Percentiles rank a stretch among this genome's conserved stretches.
Evolutionary conservation across 2,329 filamentous ascomycete species (phyloP).

Genomic region (Emericellopsis atlantica): DNA sequence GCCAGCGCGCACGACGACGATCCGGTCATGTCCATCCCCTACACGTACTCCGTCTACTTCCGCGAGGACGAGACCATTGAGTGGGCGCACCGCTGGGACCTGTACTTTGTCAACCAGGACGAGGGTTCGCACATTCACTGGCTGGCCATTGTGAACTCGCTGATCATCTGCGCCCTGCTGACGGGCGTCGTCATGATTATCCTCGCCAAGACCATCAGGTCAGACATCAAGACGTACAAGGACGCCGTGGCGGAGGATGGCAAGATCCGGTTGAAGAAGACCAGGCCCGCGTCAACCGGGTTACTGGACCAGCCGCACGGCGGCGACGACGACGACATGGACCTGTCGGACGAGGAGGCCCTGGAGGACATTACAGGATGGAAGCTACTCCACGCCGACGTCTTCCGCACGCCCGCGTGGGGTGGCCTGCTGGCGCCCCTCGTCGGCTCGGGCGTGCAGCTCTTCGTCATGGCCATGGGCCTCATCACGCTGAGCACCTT

Average conservation of each 20-base stretch:
- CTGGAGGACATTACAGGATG: conserved; percentile 75
- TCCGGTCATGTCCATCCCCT: conserved; percentile 60
- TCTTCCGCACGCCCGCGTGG: conserved; percentile 62
- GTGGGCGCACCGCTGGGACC: conserved; percentile 76
- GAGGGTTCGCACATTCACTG: conserved; percentile 75
- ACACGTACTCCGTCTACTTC: conserved; percentile 85
- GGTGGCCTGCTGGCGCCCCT: conserved; percentile 67
- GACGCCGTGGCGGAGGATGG: conserved; percentile 42
- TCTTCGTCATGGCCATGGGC: conserved; percentile 69
- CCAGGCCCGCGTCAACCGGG: conserved; percentile 30
- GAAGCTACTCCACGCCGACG: conserved; percentile 82
- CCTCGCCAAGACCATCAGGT: conserved; percentile 62
- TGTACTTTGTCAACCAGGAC: conserved; percentile 82
- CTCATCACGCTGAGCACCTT: conserved; percentile 61
- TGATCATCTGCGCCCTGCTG: conserved; percentile 70
- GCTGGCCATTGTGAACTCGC: conserved; percentile 77
- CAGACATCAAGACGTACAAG: conserved; percentile 65
- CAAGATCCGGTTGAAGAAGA: conserved; percentile 18
- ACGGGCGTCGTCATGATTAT: conserved; percentile 74
- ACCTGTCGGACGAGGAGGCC: conserved; percentile 45
- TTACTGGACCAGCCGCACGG: conserved; percentile 40
- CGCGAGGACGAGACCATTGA: conserved; percentile 69
- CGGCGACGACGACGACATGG: conserved; percentile 30
- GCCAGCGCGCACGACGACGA: conserved; percentile 42
- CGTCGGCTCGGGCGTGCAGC: conserved; percentile 75